Evolutionary conservation across 2,329 filamentous ascomycete species (phyloP).

Genomic region (Pseudocercospora pini-densiflorae): DNA sequence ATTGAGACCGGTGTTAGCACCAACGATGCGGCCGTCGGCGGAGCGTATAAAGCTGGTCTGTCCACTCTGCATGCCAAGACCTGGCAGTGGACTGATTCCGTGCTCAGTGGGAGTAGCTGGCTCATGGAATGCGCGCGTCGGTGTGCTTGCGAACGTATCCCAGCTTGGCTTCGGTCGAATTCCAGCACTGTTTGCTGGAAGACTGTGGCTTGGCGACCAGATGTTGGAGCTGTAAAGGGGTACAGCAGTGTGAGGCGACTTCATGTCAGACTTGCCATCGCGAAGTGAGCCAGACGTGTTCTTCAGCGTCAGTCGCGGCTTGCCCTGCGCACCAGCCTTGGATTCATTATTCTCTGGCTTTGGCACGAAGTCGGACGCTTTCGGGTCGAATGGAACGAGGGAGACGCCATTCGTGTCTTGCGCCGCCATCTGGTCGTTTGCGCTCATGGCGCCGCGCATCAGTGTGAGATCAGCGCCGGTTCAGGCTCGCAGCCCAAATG

Average conservation of each 20-base stretch:
- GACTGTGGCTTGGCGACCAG: conserved; percentile 19
- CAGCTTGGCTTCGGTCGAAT: conserved; percentile 23
- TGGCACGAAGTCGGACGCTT: conserved; percentile 14
- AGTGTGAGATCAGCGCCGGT: not conserved
- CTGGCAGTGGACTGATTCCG: conserved; percentile 9
- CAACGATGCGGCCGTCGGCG: conserved; percentile 4
- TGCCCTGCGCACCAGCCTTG: not conserved
- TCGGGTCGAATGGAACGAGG: conserved; percentile 10
- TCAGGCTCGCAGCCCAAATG: not conserved
- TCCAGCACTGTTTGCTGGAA: conserved; percentile 18
- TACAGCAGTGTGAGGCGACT: conserved; percentile 9
- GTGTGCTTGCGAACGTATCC: conserved; percentile 14
- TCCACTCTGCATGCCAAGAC: not conserved
- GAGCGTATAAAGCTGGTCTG: conserved; percentile 3
- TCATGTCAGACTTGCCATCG: conserved; percentile 3
- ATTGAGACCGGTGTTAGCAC: not conserved
- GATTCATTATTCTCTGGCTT: not conserved
- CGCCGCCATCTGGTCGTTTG: not conserved
- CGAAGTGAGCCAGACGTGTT: not conserved
- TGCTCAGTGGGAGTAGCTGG: not conserved
- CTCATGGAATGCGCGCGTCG: not conserved
- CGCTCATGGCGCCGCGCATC: conserved; percentile 1
- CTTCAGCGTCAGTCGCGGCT: conserved; percentile 2
- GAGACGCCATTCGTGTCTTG: not conserved
- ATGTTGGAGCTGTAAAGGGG: conserved; percentile 20